Conservation (phyloP, 805 yeast genomes). For the Starmera caribaea region DNA sequence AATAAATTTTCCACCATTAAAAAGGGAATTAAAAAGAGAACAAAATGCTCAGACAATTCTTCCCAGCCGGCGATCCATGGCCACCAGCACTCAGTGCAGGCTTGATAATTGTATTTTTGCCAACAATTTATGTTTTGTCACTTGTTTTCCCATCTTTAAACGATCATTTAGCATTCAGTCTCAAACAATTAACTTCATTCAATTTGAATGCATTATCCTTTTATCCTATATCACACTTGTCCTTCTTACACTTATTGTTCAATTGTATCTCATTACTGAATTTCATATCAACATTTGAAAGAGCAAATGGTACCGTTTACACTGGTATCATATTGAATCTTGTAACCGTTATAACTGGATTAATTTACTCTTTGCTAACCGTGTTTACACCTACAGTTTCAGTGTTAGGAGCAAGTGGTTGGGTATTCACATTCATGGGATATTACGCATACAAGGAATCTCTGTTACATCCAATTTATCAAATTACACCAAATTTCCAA, state of each 20-base stretch:
- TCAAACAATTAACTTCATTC: no score
- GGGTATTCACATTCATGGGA: conserved; percentile 60
- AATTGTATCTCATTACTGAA: conserved; percentile 50
- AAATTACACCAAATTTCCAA: conserved; percentile 26
- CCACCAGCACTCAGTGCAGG: conserved; percentile 62
- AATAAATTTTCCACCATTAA: background rate
- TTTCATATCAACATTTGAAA: conserved; percentile 58
- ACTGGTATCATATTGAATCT: conserved; percentile 70
- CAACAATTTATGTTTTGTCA: conserved; percentile 32
- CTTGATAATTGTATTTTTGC: conserved; percentile 30
- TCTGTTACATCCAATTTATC: conserved; percentile 29
- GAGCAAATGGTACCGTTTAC: conserved; percentile 70
- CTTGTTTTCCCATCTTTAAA: conserved; percentile 21
- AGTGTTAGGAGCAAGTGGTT: conserved; percentile 64
- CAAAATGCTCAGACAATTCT: background rate
- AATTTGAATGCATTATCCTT: conserved; percentile 34
- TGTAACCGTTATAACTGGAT: background rate
- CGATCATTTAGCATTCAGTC: conserved; percentile 4
- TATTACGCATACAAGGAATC: conserved; percentile 46
- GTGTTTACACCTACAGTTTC: conserved; percentile 40
- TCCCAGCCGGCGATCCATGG: conserved; percentile 14
- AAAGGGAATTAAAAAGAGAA: no score
- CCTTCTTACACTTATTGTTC: conserved; percentile 48
- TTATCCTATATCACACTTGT: conserved; percentile 64
- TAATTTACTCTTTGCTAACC: conserved; percentile 18